Percentiles rank a stretch among this genome's conserved stretches.
These are phyloP conservation scores for Mortierella claussenii DNA, from an alignment of 192 early-diverging fungal genomes.

Conservation along the genomic window DNA sequence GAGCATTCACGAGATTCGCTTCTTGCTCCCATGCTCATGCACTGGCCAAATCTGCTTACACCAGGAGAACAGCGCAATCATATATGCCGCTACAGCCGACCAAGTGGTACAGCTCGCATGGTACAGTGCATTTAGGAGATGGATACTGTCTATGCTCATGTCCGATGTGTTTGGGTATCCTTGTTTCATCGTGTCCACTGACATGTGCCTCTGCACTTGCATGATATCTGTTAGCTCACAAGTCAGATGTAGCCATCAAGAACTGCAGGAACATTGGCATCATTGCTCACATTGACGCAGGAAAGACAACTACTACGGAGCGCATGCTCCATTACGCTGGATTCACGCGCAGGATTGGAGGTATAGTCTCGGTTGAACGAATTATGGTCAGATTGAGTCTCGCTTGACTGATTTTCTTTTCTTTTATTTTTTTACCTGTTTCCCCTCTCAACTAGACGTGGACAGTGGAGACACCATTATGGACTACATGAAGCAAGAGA, in stretches of 20 bases:
- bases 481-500: conserved; percentile 89
- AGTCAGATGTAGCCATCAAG: conserved; percentile 44
- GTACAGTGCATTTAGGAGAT: too few relatives aligned
- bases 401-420: neutral
- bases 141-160: too few relatives aligned
- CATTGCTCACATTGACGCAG: conserved; percentile 97
- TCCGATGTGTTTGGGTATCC: too few relatives aligned
- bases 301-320: conserved; percentile 96
- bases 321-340: conserved; percentile 97
- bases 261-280: conserved; percentile 90
- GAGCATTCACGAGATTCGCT: conserved; percentile 17
- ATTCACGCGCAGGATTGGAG: conserved; percentile 86
- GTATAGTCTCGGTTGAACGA: conserved; percentile 58
- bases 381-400: neutral
- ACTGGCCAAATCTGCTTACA: neutral
- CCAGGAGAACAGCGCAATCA: neutral
- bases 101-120: conserved; percentile 44
- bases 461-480: conserved; percentile 95
- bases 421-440: neutral
- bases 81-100: conserved; percentile 18
- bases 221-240: conserved; percentile 33
- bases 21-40: neutral
- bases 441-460: conserved; percentile 70
- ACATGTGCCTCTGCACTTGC: too few relatives aligned
- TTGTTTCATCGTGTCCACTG: too few relatives aligned